Percentiles rank a stretch among this genome's conserved stretches.
Conservation (phyloP, 495 filamentous ascomycete species). For the Neurospora sp. region DNA sequence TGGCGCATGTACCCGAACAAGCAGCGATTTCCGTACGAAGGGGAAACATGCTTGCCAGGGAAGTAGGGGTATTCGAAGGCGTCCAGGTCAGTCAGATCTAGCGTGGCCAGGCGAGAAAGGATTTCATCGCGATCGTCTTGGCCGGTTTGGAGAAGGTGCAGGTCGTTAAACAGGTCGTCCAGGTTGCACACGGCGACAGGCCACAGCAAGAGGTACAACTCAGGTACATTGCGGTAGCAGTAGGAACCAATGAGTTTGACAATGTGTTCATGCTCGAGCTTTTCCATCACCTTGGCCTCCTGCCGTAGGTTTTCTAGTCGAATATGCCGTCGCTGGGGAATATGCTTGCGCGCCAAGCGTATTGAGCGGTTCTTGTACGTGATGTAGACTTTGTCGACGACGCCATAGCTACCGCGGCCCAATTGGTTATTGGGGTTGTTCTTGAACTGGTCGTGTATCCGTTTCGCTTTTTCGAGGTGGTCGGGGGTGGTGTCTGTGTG, state of each 20-base stretch:
- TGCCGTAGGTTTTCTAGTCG: conserved; percentile 23
- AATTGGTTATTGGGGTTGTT: conserved; percentile 13
- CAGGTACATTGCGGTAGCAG: conserved; percentile 13
- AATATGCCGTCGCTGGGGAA: conserved; percentile 10
- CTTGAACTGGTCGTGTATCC: conserved; percentile 21
- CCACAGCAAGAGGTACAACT: conserved; percentile 31
- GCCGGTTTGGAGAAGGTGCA: conserved; percentile 21
- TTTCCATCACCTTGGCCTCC: conserved; percentile 35
- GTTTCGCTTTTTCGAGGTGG: conserved; percentile 23
- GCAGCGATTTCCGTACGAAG: neutral
- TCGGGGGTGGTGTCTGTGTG: conserved; percentile 14
- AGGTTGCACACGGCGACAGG: conserved; percentile 34
- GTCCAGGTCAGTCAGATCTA: conserved; percentile 21
- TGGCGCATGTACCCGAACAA: conserved; percentile 19
- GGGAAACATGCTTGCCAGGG: neutral
- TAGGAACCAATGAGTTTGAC: conserved; percentile 34
- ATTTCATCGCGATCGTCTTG: conserved; percentile 24
- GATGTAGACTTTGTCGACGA: conserved; percentile 26
- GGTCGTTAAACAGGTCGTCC: conserved; percentile 25
- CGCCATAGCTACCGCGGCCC: conserved; percentile 23
- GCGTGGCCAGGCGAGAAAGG: conserved; percentile 14
- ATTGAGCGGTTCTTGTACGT: conserved; percentile 19
- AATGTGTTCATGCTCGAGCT: conserved; percentile 31
- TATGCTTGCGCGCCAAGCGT: conserved; percentile 25
- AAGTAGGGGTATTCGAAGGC: conserved; percentile 8